Base-by-base conservation (phyloP, 2,329 filamentous ascomycete genomes). In the Penicillium fuscoglaucum region DNA sequence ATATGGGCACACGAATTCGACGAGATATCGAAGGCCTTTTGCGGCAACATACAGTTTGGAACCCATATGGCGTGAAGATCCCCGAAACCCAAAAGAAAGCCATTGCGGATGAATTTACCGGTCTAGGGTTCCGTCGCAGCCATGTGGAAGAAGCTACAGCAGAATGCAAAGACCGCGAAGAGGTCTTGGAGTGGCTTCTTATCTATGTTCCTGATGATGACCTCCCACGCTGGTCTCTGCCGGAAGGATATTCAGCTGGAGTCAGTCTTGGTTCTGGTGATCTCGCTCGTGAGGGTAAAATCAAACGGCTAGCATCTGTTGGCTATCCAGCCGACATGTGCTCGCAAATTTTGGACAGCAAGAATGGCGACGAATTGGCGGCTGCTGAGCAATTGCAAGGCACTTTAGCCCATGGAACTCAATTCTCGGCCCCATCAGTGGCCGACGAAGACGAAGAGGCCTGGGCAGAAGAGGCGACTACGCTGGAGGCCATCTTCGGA, bases 121-220 rank as follows among this genome's bases (percentile, higher is more conserved):
- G 81, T n/a, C 82, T 96, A 51, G 93, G 91, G 0, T 99, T 99
- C 74, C 87, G 93, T n/a, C 83, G 82, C 67, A 96, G 89, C 68
- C 95, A 99, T 71, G 85, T 93, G 41, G 87, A 96, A 70, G 95
- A 99, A 76, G 93, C 95, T 9, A 85, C 90, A 1, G 86, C 86
- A 45, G 87, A 93, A 68, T 97, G 93, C 78, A 96, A 93, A 74
- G 92, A 96, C 72, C 84, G 89, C 31, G 93, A 97, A 72, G 95
- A 99, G 76, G 88, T 91, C 17, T 82, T 99, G 2, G 93, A 98
- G 73, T 99, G 95, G 95, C 83, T 99, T 17, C 83, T 99, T 49
- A 93, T 98, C 52, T 93, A 99, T 75, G 92, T 99, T 2, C 95
- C 95, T 1, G 95, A 99, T 72, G 95, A 99, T 71, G 95, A 98